These are phyloP conservation scores for Colletotrichum godetiae DNA, from an alignment of 2,329 filamentous ascomycete genomes.

Conservation along the genomic window DNA sequence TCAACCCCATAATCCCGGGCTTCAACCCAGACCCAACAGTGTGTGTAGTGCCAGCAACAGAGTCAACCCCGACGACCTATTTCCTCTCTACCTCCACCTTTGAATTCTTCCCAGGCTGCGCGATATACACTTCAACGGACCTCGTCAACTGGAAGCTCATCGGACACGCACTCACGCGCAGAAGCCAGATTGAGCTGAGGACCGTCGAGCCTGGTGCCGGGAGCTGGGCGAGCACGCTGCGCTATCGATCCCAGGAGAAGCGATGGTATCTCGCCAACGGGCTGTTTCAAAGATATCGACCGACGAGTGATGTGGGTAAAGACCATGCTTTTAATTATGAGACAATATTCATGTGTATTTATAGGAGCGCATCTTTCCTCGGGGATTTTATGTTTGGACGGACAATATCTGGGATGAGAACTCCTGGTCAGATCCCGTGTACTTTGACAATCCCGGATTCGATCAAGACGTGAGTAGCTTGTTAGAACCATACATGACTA, in stretches of 20 bases:
- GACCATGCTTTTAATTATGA: background rate
- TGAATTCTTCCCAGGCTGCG: constrained; percentile 70
- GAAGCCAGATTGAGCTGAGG: constrained; percentile 62
- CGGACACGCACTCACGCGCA: constrained; percentile 61
- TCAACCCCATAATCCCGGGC: constrained; percentile 67
- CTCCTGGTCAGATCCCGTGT: constrained; percentile 64
- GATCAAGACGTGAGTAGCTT: constrained; percentile 59
- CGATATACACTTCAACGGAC: constrained; percentile 68
- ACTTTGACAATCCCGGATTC: constrained; percentile 65
- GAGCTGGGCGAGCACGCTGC: constrained; percentile 59
- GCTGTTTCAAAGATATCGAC: constrained; percentile 55
- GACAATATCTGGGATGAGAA: constrained; percentile 62
- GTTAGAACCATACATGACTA: background rate
- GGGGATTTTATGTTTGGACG: constrained; percentile 66
- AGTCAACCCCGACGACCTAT: constrained; percentile 50
- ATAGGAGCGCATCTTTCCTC: constrained; percentile 60
- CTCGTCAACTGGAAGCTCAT: constrained; percentile 65
- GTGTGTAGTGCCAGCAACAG: constrained; percentile 48
- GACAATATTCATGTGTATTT: constrained; percentile 17
- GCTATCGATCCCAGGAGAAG: constrained; percentile 51
- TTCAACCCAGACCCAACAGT: constrained; percentile 72
- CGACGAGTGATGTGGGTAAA: constrained; percentile 40
- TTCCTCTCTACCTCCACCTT: constrained; percentile 72
- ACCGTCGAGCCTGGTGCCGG: constrained; percentile 63
- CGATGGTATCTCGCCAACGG: constrained; percentile 60